Conservation (phyloP, 495 filamentous ascomycete genomes). For the Lasiosphaeria miniovina region DNA sequence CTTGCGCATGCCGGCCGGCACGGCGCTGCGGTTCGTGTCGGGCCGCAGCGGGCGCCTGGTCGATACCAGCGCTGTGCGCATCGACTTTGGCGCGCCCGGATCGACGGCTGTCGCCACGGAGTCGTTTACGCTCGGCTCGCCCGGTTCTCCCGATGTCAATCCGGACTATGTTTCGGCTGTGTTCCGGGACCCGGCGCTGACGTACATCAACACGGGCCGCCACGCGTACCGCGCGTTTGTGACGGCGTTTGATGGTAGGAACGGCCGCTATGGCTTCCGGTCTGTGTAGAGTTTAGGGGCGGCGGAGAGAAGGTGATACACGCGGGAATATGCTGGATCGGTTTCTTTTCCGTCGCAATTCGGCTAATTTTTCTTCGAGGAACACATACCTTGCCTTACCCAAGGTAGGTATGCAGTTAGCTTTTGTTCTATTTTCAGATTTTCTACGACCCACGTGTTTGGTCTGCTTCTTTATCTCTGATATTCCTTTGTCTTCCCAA, state of each 20-base stretch:
- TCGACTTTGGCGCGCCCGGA: neutral
- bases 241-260: neutral
- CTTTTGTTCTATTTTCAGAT: no score
- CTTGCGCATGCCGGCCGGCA: neutral
- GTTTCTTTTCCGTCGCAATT: no score
- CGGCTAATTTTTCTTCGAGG: no score
- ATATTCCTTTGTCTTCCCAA: no score
- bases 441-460: no score
- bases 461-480: no score
- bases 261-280: neutral
- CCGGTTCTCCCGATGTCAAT: neutral
- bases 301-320: no score
- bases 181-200: neutral
- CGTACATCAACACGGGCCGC: neutral
- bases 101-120: neutral
- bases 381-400: no score
- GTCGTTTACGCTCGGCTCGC: neutral
- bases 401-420: no score
- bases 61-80: neutral
- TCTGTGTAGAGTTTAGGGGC: neutral
- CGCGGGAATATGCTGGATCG: no score
- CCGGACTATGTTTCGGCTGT: neutral
- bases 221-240: neutral
- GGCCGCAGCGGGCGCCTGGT: neutral
- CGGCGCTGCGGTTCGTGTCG: neutral